These are phyloP conservation scores for Glutinoglossum americanum DNA, from an alignment of 495 filamentous ascomycete species.

Conservation along the genomic window DNA sequence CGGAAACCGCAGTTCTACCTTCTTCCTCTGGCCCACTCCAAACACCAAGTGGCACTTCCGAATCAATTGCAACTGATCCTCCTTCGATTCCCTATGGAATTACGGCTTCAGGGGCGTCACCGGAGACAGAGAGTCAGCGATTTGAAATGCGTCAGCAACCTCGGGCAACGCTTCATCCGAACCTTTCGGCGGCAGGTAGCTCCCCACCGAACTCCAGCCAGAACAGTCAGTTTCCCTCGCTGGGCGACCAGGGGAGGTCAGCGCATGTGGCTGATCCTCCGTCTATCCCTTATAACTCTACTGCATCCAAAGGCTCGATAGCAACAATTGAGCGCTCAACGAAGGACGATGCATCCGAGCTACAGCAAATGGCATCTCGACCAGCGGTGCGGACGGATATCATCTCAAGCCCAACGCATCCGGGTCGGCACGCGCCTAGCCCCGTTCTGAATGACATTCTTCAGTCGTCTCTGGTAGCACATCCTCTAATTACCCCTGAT, in stretches of 20 bases:
- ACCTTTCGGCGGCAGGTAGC: no score
- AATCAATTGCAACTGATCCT: no score
- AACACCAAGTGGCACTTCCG: background rate
- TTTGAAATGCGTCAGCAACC: no score
- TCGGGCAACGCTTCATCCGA: no score
- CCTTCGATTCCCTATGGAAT: no score
- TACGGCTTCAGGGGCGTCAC: no score
- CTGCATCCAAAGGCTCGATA: background rate
- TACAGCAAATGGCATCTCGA: background rate
- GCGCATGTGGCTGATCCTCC: background rate
- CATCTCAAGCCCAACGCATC: background rate
- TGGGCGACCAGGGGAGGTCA: background rate
- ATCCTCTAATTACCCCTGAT: background rate
- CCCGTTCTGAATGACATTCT: background rate
- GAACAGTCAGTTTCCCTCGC: background rate
- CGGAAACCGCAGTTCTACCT: background rate
- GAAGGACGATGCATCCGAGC: background rate
- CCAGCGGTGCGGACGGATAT: background rate
- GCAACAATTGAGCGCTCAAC: background rate
- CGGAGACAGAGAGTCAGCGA: no score
- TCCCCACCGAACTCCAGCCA: no score
- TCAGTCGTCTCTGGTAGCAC: background rate
- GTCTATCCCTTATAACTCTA: background rate
- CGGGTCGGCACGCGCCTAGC: background rate
- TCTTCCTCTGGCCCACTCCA: background rate